phyloP scores from a whole-genome alignment of 2,329 filamentous ascomycete genomes.

The Calonectria hawksworthii region DNA sequence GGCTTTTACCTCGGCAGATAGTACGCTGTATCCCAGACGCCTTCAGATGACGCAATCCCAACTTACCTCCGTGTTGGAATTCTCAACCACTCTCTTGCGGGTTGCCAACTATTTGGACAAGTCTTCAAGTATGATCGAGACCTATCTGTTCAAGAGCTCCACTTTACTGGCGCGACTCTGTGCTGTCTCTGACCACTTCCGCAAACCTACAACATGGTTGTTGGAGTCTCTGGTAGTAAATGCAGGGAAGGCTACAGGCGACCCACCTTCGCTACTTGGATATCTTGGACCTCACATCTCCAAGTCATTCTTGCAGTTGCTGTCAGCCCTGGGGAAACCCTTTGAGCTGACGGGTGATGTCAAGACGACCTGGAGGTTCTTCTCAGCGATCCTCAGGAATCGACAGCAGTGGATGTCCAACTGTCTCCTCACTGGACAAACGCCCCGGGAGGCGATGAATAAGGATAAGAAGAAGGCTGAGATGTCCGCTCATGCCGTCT shows the following conservation, averaged over 20 bases:
- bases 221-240: slow-evolving; percentile 81
- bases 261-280: slow-evolving; percentile 94
- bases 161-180: slow-evolving; percentile 84
- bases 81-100: slow-evolving; percentile 79
- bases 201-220: slow-evolving; percentile 75
- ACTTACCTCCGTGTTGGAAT: slow-evolving; percentile 72
- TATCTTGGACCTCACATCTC: slow-evolving; percentile 87
- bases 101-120: slow-evolving; percentile 75
- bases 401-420: slow-evolving; percentile 97
- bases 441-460: slow-evolving; percentile 81
- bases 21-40: slow-evolving; percentile 73
- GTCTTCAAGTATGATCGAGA: slow-evolving; percentile 77
- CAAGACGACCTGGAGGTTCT: slow-evolving; percentile 83
- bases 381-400: slow-evolving; percentile 88
- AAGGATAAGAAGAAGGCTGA: slow-evolving; percentile 65
- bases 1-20: slow-evolving; percentile 62
- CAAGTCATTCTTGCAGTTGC: slow-evolving; percentile 84
- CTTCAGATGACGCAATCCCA: slow-evolving; percentile 71
- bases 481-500: slow-evolving; percentile 72
- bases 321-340: slow-evolving; percentile 84
- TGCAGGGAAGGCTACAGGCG: slow-evolving; percentile 74
- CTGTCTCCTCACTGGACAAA: slow-evolving; percentile 89
- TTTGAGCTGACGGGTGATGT: slow-evolving; percentile 76
- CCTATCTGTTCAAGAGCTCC: slow-evolving; percentile 84
- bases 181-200: slow-evolving; percentile 76